Evolutionary conservation across 768 basidiomycete species (phyloP), one percentile per base, ranked within the genome.

Genomic region (Hirschioporus abietinus): DNA sequence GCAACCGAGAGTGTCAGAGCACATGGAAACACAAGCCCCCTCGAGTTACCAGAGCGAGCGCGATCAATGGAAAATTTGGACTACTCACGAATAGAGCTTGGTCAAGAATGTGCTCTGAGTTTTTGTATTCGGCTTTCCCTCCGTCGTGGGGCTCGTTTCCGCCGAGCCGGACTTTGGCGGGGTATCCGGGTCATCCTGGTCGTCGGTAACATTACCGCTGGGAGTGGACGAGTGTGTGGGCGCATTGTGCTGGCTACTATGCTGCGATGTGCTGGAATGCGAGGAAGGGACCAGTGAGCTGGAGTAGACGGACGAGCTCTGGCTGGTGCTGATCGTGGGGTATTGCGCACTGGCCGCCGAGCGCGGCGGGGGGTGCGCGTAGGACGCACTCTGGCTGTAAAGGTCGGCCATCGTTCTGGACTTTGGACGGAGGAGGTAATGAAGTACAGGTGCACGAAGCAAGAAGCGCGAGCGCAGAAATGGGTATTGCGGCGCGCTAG

Each of bases 91-190:
- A 86, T 96, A 97, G 63, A 97, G 86, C 84, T 96, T 96, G 77
- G 95, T 97, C 74, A 97, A 83, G 76, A 97, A 97, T n/a, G 95
- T 96, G 0, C 93, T 91, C 81, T 95, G 92, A 0, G 91, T 92
- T 78, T 95, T 94, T 65, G 85, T 80, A 70, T 92, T 90, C 58
- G 85, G 74, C 81, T 92, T 93, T 76, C 77, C 62, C 73, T 68
- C 25, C 75, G 76, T 34, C 83, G 30, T 30, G 2, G 60, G 67
- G 73, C 69, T 67, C 84, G 83, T 62, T 75, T 76, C 64, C 80
- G 83, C 52, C 85, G 79, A 60, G 79, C 76, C 69, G 69, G 76
- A 72, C 80, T 84, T 74, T 75, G 77, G 74, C 63, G 75, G 69
- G 70, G 77, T 78, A 63, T 73, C 66, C 58, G 73, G 26, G 59